A percentile compares a stretch with the other conserved stretches of the same genome.
phyloP scores from a whole-genome alignment of 352 stramenopile genomes.

The Globisporangium alternatum region DNA sequence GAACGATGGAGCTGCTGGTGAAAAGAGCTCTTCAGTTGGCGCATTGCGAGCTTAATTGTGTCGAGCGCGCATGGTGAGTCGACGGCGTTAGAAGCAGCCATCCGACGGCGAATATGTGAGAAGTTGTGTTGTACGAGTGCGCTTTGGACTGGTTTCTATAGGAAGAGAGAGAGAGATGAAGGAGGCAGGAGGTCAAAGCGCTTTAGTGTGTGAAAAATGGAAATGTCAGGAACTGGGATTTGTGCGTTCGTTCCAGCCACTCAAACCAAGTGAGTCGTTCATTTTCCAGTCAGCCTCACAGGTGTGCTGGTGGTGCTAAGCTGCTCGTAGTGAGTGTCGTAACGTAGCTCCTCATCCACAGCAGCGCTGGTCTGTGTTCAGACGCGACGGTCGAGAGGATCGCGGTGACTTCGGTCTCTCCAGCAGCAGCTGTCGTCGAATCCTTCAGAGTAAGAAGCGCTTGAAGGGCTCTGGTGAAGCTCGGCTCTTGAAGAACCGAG shows the following conservation, averaged over 20 bases:
- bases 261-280: background rate
- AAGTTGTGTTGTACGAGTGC: conserved; percentile 4
- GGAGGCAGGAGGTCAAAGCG: background rate
- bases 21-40: background rate
- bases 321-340: background rate
- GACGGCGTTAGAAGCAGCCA: background rate
- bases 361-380: conserved; percentile 14
- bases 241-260: background rate
- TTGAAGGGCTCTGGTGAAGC: conserved; percentile 39
- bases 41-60: background rate
- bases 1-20: background rate
- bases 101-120: conserved; percentile 2
- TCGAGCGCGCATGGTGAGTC: background rate
- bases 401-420: conserved; percentile 8
- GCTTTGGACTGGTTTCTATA: too few species aligned
- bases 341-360: conserved; percentile 24
- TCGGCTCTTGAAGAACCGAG: conserved; percentile 33
- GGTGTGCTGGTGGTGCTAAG: background rate
- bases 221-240: background rate
- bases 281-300: background rate
- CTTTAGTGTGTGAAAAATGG: conserved; percentile 8
- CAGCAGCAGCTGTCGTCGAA: background rate
- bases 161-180: background rate
- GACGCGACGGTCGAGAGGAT: background rate
- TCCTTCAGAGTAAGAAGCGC: conserved; percentile 20